Base-by-base conservation (phyloP, 441 rosid genomes). In the Brassica balearica region DNA sequence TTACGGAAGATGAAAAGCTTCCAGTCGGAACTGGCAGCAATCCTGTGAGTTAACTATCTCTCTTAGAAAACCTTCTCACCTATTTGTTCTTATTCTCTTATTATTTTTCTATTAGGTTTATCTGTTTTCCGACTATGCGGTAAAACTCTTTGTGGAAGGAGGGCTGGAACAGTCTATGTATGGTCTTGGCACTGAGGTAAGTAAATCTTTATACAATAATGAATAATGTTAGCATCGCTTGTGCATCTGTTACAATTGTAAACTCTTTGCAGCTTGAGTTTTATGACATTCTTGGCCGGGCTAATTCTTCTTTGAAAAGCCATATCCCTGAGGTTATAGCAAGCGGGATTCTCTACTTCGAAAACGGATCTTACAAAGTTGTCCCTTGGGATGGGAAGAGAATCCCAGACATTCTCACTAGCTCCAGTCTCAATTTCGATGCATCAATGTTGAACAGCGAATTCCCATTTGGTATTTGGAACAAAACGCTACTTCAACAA, bases 11-110 rank as follows among this genome's bases (percentile, higher is more conserved):
- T 80, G 91, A 92, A 84, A 93, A 87, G 91, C 95, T 93, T 80
- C 98, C 99, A 27, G 91, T 90, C 72, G 97, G 98, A 80, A 92
- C 88, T 6, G 99, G 99, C 75, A 96, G 99, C 85, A 96, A 96
- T 85, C 99, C 99, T 29, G 97, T 96, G 80, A 86, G 89, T 82
- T 67, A 38, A 5, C 76, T 17, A 8, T 72, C 58, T 76, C 65
- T 76, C 36, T 14, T 65, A 66, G 5, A 53, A 80, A 61, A 36
- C 65, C 56, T 51, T 27, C 48, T 27, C 19, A 29, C 62, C 15
- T 72, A 55, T 68, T 56, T 22, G 64, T 59, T 22, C 65, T 81
- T 80, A 79, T 68, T 46, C 69, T 69, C 56, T 72, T n/a, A 3
- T 80, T 69, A 11, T 68, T 73, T 73, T 12, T 74, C 53, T 69